Conservation (phyloP, 2,329 filamentous ascomycete genomes). For the Fusarium stilboides region DNA sequence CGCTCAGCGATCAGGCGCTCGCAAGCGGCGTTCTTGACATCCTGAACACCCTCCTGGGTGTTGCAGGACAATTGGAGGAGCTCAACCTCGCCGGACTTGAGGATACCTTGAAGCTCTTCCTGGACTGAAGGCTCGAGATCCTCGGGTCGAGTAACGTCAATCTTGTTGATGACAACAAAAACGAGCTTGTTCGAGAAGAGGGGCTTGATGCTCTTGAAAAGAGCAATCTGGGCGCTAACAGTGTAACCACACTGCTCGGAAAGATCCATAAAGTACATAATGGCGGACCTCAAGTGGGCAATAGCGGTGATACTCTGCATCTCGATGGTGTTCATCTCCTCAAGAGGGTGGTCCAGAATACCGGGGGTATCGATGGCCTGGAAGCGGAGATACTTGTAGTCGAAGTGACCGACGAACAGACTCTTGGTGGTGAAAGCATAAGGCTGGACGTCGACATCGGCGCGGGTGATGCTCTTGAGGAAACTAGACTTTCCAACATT, state of each 20-base stretch:
- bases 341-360: conserved; percentile 95
- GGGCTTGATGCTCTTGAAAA: conserved; percentile 97
- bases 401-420: conserved; percentile 97
- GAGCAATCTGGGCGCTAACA: conserved; percentile 90
- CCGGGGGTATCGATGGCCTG: conserved; percentile 97
- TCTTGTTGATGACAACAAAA: conserved; percentile 98
- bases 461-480: conserved; percentile 89
- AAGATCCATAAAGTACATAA: conserved; percentile 98
- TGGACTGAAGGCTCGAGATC: conserved; percentile 86
- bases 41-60: conserved; percentile 92
- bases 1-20: conserved; percentile 93
- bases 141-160: conserved; percentile 89
- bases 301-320: conserved; percentile 99
- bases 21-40: conserved; percentile 95
- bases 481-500: conserved; percentile 99
- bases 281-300: conserved; percentile 93
- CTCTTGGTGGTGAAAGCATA: conserved; percentile 99
- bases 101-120: conserved; percentile 81
- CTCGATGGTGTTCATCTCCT: conserved; percentile 99
- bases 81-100: conserved; percentile 92
- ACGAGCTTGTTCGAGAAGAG: conserved; percentile 98
- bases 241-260: conserved; percentile 98
- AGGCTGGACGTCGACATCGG: conserved; percentile 96
- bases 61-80: conserved; percentile 95
- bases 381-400: conserved; percentile 80